Evolutionary conservation across 2,329 filamentous ascomycete species (phyloP), one percentile per base, ranked within the genome.

Genomic region (Botrytis porri): DNA sequence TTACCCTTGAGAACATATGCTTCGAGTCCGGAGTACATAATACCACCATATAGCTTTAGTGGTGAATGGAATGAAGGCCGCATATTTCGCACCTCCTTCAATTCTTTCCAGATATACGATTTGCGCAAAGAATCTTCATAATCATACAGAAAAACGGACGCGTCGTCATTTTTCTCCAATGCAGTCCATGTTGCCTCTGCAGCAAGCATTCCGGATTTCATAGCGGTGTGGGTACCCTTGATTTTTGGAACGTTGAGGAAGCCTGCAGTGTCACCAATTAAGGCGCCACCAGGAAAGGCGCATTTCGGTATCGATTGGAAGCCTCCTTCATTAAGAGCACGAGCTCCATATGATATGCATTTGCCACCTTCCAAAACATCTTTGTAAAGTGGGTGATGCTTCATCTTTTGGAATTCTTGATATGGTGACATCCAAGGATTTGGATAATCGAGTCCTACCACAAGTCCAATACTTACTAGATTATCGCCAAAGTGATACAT

Each of bases 401-500:
- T 99, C 86, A 99, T 91, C 86, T 97, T 97, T 83, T 99, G 96
- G 82, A 99, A 99, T 82, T 99, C 96, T 73, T 90, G 89, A 81
- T 98, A 99, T 0, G 96, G 96, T 5, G 95, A 96, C 72, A 98
- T 84, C 94, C 95, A 99, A 0, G 96, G 96, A 83, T 99, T 99
- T 60, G 93, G 87, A 82, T 99, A 99, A 85, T 99, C 96, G 71
- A 99, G 87, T 37, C 95, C 95, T 54, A 97, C 93, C 18, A 99
- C 96, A 29, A 98, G 86, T 37, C 96, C 96, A 72, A 99, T 87
- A 77, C 91, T 94, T 74, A 99, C 95, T 79, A 98, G 88, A 83
- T 98, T 99, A 79, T 99, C 95, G 54, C 95, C 96, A 82, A 98
- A 99, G 83, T 99, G 96, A 81, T 99, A 99, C 93, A 99, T 95